A percentile compares a stretch with the other conserved stretches of the same genome.
These are phyloP conservation scores for Hypoxylon sp. DNA, from an alignment of 2,329 filamentous ascomycete species.

Conservation along the genomic window DNA sequence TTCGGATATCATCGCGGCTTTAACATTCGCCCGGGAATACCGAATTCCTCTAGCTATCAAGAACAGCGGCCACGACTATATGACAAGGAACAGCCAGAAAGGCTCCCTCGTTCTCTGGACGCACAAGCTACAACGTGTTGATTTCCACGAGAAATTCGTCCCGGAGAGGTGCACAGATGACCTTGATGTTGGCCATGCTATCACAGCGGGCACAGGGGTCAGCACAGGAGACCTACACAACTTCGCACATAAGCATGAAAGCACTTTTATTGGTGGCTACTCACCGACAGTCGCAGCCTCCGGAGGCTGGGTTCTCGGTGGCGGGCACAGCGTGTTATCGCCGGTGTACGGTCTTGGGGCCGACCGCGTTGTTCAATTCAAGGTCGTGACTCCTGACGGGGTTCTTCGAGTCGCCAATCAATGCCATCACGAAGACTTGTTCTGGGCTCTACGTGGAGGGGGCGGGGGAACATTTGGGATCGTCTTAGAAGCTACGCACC, in stretches of 20 bases:
- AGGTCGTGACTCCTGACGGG: constrained; percentile 50
- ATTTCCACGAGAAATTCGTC: constrained; percentile 44
- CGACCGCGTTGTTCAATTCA: constrained; percentile 52
- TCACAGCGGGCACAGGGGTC: constrained; percentile 53
- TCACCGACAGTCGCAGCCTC: constrained; percentile 45
- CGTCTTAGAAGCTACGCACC: constrained; percentile 60
- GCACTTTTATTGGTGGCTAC: constrained; percentile 50
- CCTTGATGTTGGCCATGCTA: constrained; percentile 34
- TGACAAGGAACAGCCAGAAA: constrained; percentile 53
- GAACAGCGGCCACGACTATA: constrained; percentile 56
- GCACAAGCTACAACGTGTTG: constrained; percentile 48
- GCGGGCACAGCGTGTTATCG: constrained; percentile 52
- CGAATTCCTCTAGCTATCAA: constrained; percentile 52
- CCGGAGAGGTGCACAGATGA: constrained; percentile 44
- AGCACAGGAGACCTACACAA: constrained; percentile 49
- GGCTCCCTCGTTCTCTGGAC: constrained; percentile 53
- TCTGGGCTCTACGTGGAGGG: constrained; percentile 65
- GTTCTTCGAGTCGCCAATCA: constrained; percentile 51
- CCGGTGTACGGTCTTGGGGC: constrained; percentile 51
- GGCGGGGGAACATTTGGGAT: constrained; percentile 63
- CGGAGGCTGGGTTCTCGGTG: constrained; percentile 52
- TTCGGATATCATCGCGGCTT: constrained; percentile 42
- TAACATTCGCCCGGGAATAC: constrained; percentile 46
- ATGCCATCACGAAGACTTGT: constrained; percentile 60
- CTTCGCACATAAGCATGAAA: constrained; percentile 49